Conservation (phyloP, 768 basidiomycete genomes). For the Cystofilobasidium ferigula region DNA sequence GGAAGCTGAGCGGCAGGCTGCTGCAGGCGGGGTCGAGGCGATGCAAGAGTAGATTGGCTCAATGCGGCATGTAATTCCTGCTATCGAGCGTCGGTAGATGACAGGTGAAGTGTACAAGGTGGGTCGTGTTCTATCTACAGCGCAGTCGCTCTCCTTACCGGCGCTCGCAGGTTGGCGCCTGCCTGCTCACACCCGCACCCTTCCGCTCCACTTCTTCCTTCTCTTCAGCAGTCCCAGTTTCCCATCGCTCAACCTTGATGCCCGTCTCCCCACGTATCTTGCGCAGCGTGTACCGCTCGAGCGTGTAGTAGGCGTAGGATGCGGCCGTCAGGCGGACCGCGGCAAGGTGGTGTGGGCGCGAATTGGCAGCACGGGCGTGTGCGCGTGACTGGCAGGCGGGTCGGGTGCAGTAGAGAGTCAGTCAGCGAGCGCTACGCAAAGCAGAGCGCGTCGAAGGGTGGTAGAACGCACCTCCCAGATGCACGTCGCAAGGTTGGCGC, state of each 20-base stretch:
- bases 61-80: not conserved
- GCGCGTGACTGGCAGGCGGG: slow-evolving; percentile 53
- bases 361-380: slow-evolving; percentile 69
- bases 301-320: slow-evolving; percentile 36
- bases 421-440: not conserved
- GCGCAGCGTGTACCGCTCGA: slow-evolving; percentile 58
- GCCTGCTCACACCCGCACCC: too few relatives aligned
- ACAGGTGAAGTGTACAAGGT: too few relatives aligned
- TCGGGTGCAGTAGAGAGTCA: not conserved
- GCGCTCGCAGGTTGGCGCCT: too few relatives aligned
- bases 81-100: too few relatives aligned
- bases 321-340: slow-evolving; percentile 70
- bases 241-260: slow-evolving; percentile 53
- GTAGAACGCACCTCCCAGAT: slow-evolving; percentile 57
- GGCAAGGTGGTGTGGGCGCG: slow-evolving; percentile 63
- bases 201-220: not conserved
- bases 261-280: slow-evolving; percentile 53
- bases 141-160: too few relatives aligned
- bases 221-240: slow-evolving; percentile 48
- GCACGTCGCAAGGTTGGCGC: slow-evolving; percentile 86
- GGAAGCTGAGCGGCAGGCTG: slow-evolving; percentile 2
- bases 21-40: not conserved
- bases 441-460: too few relatives aligned
- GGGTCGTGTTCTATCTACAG: too few relatives aligned
- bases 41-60: slow-evolving; percentile 5